Evolutionary conservation across 441 rosid genomes (phyloP).

Genomic region (Aleurites moluccanus): DNA sequence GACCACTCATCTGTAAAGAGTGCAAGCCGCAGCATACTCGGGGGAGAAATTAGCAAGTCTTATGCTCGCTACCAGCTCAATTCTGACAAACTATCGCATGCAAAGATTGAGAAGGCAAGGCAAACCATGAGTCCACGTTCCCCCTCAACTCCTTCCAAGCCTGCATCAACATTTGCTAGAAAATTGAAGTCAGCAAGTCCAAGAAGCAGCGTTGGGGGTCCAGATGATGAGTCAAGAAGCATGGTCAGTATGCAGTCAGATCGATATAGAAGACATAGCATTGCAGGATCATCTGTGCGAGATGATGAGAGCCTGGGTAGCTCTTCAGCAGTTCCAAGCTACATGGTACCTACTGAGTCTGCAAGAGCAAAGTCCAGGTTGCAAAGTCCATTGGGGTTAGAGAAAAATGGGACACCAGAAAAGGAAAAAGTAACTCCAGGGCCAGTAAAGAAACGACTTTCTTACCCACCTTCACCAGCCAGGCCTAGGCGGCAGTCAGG

Average conservation of each 20-base stretch:
- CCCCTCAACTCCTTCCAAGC: conserved; percentile 61
- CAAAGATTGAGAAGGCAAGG: conserved; percentile 43
- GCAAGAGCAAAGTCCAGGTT: conserved; percentile 74
- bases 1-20: conserved; percentile 51
- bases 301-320: conserved; percentile 81
- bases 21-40: conserved; percentile 38
- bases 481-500: conserved; percentile 63
- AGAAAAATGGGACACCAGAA: conserved; percentile 37
- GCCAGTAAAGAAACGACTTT: conserved; percentile 62
- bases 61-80: conserved; percentile 70
- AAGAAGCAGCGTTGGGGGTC: conserved; percentile 39
- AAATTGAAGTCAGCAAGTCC: conserved; percentile 64
- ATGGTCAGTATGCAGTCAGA: conserved; percentile 67
- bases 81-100: conserved; percentile 52
- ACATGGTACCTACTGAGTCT: conserved; percentile 76
- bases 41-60: conserved; percentile 66
- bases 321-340: conserved; percentile 64
- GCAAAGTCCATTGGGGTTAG: conserved; percentile 54
- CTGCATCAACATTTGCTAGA: conserved; percentile 42
- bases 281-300: conserved; percentile 52
- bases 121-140: conserved; percentile 44
- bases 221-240: conserved; percentile 61
- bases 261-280: conserved; percentile 50
- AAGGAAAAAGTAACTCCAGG: conserved; percentile 39
- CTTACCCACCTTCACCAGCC: conserved; percentile 61